Evolutionary conservation across 2,329 filamentous ascomycete genomes (phyloP).

Genomic region (Colletotrichum camelliae): DNA sequence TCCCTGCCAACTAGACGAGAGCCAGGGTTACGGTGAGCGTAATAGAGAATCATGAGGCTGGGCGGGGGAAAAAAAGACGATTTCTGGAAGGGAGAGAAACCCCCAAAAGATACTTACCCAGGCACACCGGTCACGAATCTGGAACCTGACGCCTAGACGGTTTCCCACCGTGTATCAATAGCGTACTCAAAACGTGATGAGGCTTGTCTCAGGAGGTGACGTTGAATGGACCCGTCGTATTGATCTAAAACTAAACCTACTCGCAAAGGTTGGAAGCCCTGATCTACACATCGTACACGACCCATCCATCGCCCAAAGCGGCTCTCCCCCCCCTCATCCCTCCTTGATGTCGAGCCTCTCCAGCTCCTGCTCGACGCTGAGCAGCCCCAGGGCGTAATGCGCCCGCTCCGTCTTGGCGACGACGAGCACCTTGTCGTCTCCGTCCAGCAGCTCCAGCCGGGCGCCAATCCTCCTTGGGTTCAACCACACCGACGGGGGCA

Average conservation of each 20-base stretch:
- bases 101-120: background rate
- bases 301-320: background rate
- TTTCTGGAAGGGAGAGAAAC: background rate
- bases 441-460: constrained; percentile 53
- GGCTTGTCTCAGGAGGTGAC: background rate
- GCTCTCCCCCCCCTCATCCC: background rate
- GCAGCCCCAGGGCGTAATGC: constrained; percentile 78
- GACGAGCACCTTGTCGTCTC: constrained; percentile 54
- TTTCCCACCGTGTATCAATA: constrained; percentile 17
- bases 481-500: constrained; percentile 50
- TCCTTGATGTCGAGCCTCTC: constrained; percentile 63
- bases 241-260: background rate
- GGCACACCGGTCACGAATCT: constrained; percentile 4
- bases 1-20: constrained; percentile 65
- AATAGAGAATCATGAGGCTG: background rate
- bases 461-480: constrained; percentile 56
- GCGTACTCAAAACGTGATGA: constrained; percentile 22
- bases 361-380: constrained; percentile 81
- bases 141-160: constrained; percentile 8
- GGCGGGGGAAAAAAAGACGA: background rate
- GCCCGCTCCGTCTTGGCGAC: constrained; percentile 68
- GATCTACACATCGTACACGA: background rate
- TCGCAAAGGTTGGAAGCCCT: background rate
- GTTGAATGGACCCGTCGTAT: background rate
- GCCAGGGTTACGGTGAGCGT: background rate